Base-by-base conservation (phyloP, 495 filamentous ascomycete species). In the Parathielavia hyrcaniae region DNA sequence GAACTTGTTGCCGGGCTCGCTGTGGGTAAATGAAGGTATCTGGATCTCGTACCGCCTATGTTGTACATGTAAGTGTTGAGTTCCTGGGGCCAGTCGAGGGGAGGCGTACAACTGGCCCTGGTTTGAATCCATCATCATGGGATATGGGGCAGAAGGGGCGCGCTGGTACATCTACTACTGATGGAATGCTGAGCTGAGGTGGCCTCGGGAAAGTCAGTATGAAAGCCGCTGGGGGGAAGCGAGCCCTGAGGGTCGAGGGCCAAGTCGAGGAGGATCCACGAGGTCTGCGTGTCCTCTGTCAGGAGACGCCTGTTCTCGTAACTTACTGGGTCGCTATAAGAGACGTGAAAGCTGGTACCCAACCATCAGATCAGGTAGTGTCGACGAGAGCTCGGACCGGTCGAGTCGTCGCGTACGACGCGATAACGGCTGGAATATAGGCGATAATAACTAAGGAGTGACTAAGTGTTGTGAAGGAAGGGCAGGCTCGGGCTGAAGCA, bases 21-120 rank as follows among this genome's bases (percentile, higher is more conserved):
- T 66, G 61, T 76, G 73, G 43, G 67, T 66, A 61, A 76, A 74
- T 58, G 70, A 69, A 60, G 72, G 65, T 54, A 73, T 67, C 60
- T 75, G 73, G 49, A 72, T 67, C 39, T 75, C 73, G 58, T 76
- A 72, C 61, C 65, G 69, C 63, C 74, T 78, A 61, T 64, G 63
- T 44, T 44, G 62, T 60, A 50, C 23, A 60, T 64, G 65, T 67
- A 61, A 60, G 65, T 62, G 36, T 43, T 57, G 64, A 65, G 60
- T 72, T 64, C 60, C 55, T 62, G 56, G 64, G 63, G 62, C 36
- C 62, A 26, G 58, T 22, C 32, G 41, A 57, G 55, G 48, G 38
- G 54, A 10, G 58, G 57, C 70, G 63, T 78, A 78, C 74, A 75
- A 55, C 48, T 75, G 73, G 35, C 69, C 59, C 48, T 75, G 72